phyloP scores from a whole-genome alignment of 176 grass and related monocot genomes.

The Zoysia pacifica region DNA sequence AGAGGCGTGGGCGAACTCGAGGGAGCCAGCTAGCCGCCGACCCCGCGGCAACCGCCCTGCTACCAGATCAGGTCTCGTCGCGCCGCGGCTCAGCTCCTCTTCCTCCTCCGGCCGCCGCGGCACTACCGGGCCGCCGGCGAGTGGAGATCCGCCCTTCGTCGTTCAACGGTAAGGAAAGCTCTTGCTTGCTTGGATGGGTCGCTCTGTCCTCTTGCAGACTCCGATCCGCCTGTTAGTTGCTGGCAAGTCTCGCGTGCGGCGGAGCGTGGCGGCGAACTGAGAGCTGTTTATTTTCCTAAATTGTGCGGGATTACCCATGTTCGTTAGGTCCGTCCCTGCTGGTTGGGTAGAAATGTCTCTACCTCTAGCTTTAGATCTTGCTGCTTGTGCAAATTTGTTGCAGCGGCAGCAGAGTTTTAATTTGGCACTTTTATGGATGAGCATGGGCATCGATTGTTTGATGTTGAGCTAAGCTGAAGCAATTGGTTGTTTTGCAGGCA shows the following conservation, averaged over 20 bases:
- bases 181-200: neutral
- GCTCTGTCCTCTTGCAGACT: neutral
- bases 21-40: neutral
- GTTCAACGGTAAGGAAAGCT: conserved; percentile 21
- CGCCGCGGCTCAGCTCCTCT: neutral
- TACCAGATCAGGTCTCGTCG: conserved; percentile 30
- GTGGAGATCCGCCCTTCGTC: neutral
- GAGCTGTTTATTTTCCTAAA: neutral
- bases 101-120: neutral
- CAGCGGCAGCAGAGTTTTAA: neutral
- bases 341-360: neutral
- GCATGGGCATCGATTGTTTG: neutral
- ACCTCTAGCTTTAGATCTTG: conserved; percentile 16
- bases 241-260: conserved; percentile 7
- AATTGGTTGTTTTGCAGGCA: conserved; percentile 43
- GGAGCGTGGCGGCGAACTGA: neutral
- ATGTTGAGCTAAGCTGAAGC: conserved; percentile 15
- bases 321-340: neutral
- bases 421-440: neutral
- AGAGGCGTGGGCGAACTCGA: neutral
- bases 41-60: conserved; percentile 17
- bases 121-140: neutral
- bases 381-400: conserved; percentile 11
- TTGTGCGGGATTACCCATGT: neutral
- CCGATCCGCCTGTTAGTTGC: conserved; percentile 12